Conservation (phyloP, 2,329 filamentous ascomycete genomes). For the Taxawa tesnikishii region DNA sequence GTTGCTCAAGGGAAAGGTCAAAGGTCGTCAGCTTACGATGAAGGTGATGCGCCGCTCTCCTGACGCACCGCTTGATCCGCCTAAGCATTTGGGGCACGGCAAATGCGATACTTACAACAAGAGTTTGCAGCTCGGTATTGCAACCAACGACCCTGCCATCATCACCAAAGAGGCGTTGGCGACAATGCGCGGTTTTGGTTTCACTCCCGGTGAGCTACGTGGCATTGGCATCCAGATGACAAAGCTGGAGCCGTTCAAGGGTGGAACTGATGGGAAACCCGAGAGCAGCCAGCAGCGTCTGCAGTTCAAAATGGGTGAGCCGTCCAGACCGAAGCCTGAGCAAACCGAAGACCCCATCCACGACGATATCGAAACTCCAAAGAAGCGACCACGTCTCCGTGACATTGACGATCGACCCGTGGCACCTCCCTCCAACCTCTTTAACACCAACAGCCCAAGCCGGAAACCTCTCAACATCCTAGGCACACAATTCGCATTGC, state of each 20-base stretch:
- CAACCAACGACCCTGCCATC: slow-evolving; percentile 60
- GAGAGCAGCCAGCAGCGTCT: slow-evolving; percentile 72
- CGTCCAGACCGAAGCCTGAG: slow-evolving; percentile 20
- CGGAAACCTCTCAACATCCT: slow-evolving; percentile 62
- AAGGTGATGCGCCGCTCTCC: slow-evolving; percentile 84
- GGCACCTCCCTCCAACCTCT: slow-evolving; percentile 22
- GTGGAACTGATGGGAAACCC: slow-evolving; percentile 33
- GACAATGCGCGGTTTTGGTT: slow-evolving; percentile 67
- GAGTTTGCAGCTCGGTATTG: slow-evolving; percentile 67
- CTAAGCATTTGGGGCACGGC: slow-evolving; percentile 88
- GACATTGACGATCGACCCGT: slow-evolving; percentile 19
- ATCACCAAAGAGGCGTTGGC: slow-evolving; percentile 76
- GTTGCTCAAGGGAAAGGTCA: slow-evolving; percentile 71
- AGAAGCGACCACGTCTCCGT: slow-evolving; percentile 15
- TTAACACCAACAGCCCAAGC: slow-evolving; percentile 36
- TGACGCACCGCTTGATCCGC: slow-evolving; percentile 80
- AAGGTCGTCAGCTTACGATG: slow-evolving; percentile 77
- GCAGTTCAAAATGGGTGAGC: slow-evolving; percentile 50
- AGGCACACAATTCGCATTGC: slow-evolving; percentile 87
- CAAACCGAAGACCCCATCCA: slow-evolving; percentile 29
- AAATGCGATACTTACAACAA: slow-evolving; percentile 94
- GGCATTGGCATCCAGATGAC: slow-evolving; percentile 90
- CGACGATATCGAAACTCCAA: slow-evolving; percentile 31
- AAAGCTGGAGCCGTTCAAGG: slow-evolving; percentile 71
- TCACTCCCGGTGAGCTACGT: slow-evolving; percentile 84